Conservation (phyloP, 1,284 basidiomycete species). For the Pterulicium gracile region DNA sequence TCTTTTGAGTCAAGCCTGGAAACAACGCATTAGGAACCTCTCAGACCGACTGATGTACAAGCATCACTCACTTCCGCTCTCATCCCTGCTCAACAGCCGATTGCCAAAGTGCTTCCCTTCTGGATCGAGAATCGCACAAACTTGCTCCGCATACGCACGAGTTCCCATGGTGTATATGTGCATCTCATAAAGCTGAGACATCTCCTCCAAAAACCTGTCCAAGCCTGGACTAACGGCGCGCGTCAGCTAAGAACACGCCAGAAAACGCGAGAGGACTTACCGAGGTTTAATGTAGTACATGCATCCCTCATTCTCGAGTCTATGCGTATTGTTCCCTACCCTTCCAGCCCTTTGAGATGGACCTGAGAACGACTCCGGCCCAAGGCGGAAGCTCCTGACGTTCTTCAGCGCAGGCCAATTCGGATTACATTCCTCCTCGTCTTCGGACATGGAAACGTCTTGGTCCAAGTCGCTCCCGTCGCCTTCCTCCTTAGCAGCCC, state of each 20-base stretch:
- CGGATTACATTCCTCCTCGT: conserved; percentile 64
- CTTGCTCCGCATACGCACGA: conserved; percentile 90
- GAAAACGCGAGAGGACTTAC: conserved; percentile 35
- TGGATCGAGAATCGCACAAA: conserved; percentile 90
- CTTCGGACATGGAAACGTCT: conserved; percentile 27
- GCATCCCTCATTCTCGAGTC: conserved; percentile 66
- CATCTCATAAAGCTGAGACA: conserved; percentile 87
- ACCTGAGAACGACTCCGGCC: conserved; percentile 62
- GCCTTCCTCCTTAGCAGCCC: conserved; percentile 14
- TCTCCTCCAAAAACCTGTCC: conserved; percentile 60
- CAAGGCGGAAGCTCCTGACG: conserved; percentile 80
- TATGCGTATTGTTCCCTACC: conserved; percentile 37
- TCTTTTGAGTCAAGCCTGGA: conserved; percentile 81
- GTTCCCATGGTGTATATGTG: conserved; percentile 99
- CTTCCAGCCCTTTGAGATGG: conserved; percentile 30
- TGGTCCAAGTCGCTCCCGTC: conserved; percentile 25
- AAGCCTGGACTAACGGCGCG: conserved; percentile 68
- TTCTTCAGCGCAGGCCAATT: conserved; percentile 86
- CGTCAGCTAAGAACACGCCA: conserved; percentile 11
- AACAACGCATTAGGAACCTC: too few species aligned
- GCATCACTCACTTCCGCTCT: conserved; percentile 89
- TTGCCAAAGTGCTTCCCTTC: conserved; percentile 79
- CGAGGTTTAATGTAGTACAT: conserved; percentile 97
- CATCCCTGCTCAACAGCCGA: conserved; percentile 86
- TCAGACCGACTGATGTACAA: too few species aligned